These are phyloP conservation scores for Asterochloris sp. DNA, from an alignment of 139 green algal genomes.

Conservation along the genomic window DNA sequence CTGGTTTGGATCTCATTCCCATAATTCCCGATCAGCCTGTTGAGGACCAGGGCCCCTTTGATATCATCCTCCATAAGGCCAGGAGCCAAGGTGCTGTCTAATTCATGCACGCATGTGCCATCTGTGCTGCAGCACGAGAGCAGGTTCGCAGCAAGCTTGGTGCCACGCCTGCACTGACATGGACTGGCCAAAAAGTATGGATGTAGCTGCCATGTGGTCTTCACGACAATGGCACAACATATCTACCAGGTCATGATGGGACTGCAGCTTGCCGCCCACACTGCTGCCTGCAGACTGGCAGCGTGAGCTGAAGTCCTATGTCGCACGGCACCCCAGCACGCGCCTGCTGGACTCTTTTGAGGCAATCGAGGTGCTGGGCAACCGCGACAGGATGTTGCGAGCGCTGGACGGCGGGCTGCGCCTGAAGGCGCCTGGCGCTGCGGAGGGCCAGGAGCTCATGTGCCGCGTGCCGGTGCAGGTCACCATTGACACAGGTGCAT, in stretches of 20 bases:
- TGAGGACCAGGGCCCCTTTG: slow-evolving; percentile 58
- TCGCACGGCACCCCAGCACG: slow-evolving; percentile 39
- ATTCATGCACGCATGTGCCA: not conserved
- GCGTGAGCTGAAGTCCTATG: slow-evolving; percentile 51
- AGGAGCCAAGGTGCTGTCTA: slow-evolving; percentile 43
- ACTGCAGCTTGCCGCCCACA: not conserved
- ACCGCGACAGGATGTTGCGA: slow-evolving; percentile 59
- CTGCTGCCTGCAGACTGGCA: slow-evolving; percentile 58
- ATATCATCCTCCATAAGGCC: slow-evolving; percentile 75
- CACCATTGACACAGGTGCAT: slow-evolving; percentile 9
- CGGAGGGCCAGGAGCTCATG: not conserved
- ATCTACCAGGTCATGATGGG: not conserved
- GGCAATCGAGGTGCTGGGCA: slow-evolving; percentile 47
- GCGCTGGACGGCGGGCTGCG: slow-evolving; percentile 24
- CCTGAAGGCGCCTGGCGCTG: not conserved
- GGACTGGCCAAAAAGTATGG: not conserved
- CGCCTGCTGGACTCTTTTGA: slow-evolving; percentile 55
- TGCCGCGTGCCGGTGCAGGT: slow-evolving; percentile 12
- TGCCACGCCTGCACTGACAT: not conserved
- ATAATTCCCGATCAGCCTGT: slow-evolving; percentile 51
- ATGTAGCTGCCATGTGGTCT: not conserved
- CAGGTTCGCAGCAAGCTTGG: not conserved
- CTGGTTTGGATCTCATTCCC: slow-evolving; percentile 44
- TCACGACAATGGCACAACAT: not conserved
- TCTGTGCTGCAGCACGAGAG: not conserved